Base-by-base conservation (phyloP, 2,329 filamentous ascomycete genomes). In the Cucurbitaria berberidis region DNA sequence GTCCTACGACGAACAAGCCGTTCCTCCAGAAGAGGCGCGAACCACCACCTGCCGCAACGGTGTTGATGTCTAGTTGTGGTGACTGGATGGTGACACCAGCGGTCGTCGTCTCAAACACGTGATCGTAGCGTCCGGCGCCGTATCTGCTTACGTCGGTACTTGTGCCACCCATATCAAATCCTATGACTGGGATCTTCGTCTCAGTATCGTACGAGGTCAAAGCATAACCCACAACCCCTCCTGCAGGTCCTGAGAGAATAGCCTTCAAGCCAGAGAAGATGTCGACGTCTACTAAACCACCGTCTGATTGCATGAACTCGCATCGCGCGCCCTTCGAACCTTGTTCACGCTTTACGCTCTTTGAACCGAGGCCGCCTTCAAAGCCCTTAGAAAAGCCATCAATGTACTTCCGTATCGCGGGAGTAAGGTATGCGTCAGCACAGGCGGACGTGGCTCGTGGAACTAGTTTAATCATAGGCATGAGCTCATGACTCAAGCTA, bases 91-190 rank as follows among this genome's bases (percentile, higher is more conserved):
- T 93, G 0, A 96, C 90, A n/a, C 93, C 93, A 0, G 93, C 93
- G 1, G 91, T 96, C 0, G 91, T 96, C 0, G 92, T 96, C 75
- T 96, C 93, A 63, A 96, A 96, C 0, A 96, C 91, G 67, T 97
- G 93, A 66, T 96, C 93, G 66, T 96, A 93, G 48, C 90, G 82
- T 15, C 93, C 93, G 48, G 89, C 86, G 5, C 89, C 90, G 65
- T 93, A 97, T 43, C 93, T 82, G 29, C 90, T 96, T 9, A 96
- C 91, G 73, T 97, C 93, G 0, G 93, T 97, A 51, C 88, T 93
- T 0, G 93, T 97, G 10, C 93, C 93, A 32, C 91, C 91, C 93
- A 97, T 97, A 64, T 97, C 93, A 67, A 97, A 97, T 0, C 93
- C 93, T 66, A 97, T 96, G 3, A 97, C 89, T 0, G 92, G 91